Base-by-base conservation (phyloP, 495 filamentous ascomycete species). In the Pseudevernia furfuracea region DNA sequence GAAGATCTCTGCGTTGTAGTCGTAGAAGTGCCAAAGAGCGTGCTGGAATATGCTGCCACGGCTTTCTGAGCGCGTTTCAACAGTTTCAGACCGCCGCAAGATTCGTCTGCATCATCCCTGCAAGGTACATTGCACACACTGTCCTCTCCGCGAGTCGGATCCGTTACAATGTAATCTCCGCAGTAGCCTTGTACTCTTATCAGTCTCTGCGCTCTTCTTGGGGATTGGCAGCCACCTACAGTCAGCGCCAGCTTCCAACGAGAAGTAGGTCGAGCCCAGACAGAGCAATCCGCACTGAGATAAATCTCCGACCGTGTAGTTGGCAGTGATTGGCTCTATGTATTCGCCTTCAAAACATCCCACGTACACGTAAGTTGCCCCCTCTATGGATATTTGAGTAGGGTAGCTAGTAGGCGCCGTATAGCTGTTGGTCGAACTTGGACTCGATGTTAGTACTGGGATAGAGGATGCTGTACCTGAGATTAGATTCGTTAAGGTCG, bases 321-420 rank as follows among this genome's bases (percentile, higher is more conserved):
- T 32, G 28, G 17, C 14, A 8, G 14, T 17, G 52, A 55, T 11
- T 28, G 52, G 52, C 28, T 34, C 4, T 17, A 55, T 55, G 52
- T 55, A 55, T 17, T 55, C 15, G 52, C 52, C 52, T 55, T 55
- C 52, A 12, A 19, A 55, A 55, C 52, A 55, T 34, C 52, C 52
- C 7, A 21, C 52, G 52, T 55, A 55, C 52, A 55, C 28, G 30
- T 55, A 55, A 3, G 25, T 15, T 21, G 52, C 52, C 3, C 52
- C 52, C 11, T 0, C 14, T 8, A 34, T 34, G 30, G 30, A 1
- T 0, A 55, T 8, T 9, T 3, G 1, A 21, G 1, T 19, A 19
- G 52, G 52, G 52, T 10, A 28, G 4, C 37, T 39, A 39, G 48
- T 14, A 52, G 25, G 1, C 7, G 23, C 4, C 12, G 48, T 7